phyloP scores from a whole-genome alignment of 345 rosid species.

The Populus simonii region DNA sequence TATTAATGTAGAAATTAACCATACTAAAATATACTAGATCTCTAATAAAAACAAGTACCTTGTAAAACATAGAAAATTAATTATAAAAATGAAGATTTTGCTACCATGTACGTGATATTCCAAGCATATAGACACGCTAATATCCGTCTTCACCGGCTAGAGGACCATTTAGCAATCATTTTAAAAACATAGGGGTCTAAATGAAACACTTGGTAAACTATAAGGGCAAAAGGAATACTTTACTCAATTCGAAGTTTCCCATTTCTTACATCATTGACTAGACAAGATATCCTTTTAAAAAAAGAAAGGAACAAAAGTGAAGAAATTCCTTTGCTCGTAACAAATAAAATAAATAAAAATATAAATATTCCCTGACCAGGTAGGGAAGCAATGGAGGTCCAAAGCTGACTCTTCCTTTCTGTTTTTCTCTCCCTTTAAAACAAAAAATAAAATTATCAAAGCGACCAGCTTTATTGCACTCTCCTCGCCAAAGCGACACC shows the following conservation, averaged over 20 bases:
- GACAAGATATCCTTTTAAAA: not conserved
- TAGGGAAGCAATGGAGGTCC: conserved; percentile 18
- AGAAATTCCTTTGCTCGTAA: not conserved
- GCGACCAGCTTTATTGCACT: not conserved
- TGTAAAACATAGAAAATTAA: too few relatives aligned
- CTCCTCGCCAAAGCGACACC: not conserved
- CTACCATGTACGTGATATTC: too few relatives aligned
- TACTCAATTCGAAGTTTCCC: not conserved
- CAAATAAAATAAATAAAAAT: not conserved
- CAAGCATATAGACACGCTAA: too few relatives aligned
- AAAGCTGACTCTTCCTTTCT: conserved; percentile 20
- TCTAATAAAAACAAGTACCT: too few relatives aligned
- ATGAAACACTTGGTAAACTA: not conserved
- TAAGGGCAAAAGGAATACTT: not conserved
- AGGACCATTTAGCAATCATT: not conserved
- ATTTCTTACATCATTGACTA: not conserved
- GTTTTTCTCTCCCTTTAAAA: not conserved
- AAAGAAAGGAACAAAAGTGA: not conserved
- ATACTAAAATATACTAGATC: too few relatives aligned
- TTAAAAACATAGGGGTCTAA: not conserved
- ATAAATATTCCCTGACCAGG: conserved; percentile 7
- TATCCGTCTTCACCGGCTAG: too few relatives aligned
- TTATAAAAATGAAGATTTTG: too few relatives aligned
- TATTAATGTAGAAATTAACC: too few relatives aligned
- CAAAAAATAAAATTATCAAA: not conserved